Evolutionary conservation across 202 grass and related monocot genomes (phyloP).

Genomic region (Saccharum hybrid): DNA sequence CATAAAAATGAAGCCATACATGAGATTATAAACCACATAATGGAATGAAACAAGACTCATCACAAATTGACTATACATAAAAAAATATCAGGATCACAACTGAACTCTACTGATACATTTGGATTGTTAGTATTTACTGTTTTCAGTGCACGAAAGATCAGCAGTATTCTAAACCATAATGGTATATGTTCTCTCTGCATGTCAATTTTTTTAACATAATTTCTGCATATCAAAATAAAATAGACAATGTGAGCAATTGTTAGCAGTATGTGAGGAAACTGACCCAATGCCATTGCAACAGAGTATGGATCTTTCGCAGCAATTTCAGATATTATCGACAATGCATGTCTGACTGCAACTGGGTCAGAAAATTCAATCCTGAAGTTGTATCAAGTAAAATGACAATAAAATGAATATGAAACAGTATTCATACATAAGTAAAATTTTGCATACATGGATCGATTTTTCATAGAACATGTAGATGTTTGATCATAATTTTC

Average conservation of each 20-base stretch:
- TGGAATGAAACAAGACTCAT: constrained; percentile 29
- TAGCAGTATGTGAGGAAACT: constrained; percentile 49
- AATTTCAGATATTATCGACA: constrained; percentile 93
- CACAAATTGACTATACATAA: constrained; percentile 30
- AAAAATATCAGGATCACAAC: constrained; percentile 32
- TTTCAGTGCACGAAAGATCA: constrained; percentile 9
- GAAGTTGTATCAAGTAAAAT: constrained; percentile 46
- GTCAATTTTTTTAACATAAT: not conserved
- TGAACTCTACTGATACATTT: constrained; percentile 20
- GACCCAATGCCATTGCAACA: constrained; percentile 94
- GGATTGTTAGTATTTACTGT: not conserved
- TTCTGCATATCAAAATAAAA: constrained; percentile 39
- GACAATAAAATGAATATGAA: constrained; percentile 34
- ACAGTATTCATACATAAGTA: not conserved
- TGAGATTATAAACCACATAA: constrained; percentile 47
- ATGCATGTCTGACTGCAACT: constrained; percentile 86
- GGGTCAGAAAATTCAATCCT: constrained; percentile 97
- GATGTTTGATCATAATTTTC: not conserved
- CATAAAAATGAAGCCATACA: constrained; percentile 51
- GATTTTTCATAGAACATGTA: constrained; percentile 12
- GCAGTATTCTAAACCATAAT: constrained; percentile 21
- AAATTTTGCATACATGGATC: constrained; percentile 41
- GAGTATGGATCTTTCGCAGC: constrained; percentile 95
- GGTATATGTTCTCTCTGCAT: constrained; percentile 15
- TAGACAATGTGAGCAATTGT: not conserved